Evolutionary conservation across 345 rosid species (phyloP).

Genomic region (Turnera subulata): DNA sequence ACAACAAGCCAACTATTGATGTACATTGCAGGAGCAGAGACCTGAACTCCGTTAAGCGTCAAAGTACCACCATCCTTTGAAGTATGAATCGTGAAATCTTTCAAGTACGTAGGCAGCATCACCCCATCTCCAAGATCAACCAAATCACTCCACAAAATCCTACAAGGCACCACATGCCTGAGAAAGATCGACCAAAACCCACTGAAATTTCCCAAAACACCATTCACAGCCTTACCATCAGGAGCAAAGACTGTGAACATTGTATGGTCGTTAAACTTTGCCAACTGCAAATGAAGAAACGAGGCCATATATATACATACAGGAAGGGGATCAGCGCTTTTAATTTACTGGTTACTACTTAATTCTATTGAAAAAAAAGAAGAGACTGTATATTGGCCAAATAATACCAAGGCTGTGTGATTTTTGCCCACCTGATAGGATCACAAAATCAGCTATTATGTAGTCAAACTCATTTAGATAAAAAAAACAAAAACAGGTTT

Average conservation of each 20-base stretch:
- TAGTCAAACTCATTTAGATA: constrained; percentile 36
- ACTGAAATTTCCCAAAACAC: constrained; percentile 11
- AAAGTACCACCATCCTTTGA: constrained; percentile 15
- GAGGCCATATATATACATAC: too few species aligned
- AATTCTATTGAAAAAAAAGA: too few species aligned
- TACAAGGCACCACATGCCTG: constrained; percentile 35
- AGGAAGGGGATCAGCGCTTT: too few species aligned
- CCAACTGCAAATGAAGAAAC: constrained; percentile 38
- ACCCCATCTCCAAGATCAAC: constrained; percentile 14
- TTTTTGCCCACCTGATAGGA: constrained; percentile 31
- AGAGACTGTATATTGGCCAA: too few species aligned
- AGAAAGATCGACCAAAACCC: constrained; percentile 26
- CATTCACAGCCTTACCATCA: constrained; percentile 23
- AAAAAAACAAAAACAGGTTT: too few species aligned
- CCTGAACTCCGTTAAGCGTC: constrained; percentile 33
- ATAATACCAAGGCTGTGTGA: not conserved
- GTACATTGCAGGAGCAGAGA: too few species aligned
- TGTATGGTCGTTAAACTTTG: constrained; percentile 10
- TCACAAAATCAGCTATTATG: constrained; percentile 36
- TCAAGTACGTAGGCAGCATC: constrained; percentile 19
- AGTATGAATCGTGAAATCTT: constrained; percentile 28
- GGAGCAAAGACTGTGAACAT: constrained; percentile 41
- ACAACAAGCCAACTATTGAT: too few species aligned
- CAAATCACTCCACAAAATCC: constrained; percentile 34
- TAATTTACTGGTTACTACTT: too few species aligned